phyloP scores from a whole-genome alignment of 2,329 filamentous ascomycete genomes.

The Lasiodiplodia hormozganensis region DNA sequence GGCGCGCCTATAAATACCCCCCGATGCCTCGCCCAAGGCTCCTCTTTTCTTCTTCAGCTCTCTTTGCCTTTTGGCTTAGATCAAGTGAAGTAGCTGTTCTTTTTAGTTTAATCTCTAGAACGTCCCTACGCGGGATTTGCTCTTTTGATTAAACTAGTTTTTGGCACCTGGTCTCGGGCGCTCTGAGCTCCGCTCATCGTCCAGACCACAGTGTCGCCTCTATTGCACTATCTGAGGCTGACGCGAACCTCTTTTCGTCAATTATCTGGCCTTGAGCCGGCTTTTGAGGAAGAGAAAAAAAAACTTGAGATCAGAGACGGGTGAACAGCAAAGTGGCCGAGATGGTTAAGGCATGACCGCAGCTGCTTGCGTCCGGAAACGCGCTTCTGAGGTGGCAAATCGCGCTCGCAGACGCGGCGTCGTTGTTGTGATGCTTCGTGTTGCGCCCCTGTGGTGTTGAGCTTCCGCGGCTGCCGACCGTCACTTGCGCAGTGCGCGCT shows the following conservation, averaged over 20 bases:
- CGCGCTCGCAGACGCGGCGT: no score
- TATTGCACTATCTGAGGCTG: slow-evolving; percentile 4
- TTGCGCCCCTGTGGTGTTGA: no score
- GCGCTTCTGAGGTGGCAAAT: no score
- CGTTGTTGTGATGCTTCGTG: no score
- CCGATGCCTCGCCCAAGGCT: not conserved
- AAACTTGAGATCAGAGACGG: no score
- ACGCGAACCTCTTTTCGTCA: slow-evolving; percentile 7
- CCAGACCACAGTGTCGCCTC: not conserved
- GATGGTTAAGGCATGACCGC: no score
- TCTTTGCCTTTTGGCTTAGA: slow-evolving; percentile 14
- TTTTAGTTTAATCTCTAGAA: not conserved
- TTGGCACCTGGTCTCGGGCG: not conserved
- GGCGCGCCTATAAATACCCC: no score
- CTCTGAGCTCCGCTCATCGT: not conserved
- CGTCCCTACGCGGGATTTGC: not conserved
- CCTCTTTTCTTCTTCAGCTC: not conserved
- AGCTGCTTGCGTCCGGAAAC: no score
- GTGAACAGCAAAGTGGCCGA: no score
- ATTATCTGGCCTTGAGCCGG: not conserved
- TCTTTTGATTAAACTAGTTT: not conserved
- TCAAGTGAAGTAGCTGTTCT: slow-evolving; percentile 13
- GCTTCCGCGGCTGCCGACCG: no score
- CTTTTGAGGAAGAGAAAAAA: not conserved
- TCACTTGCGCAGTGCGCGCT: no score